These are phyloP conservation scores for Amanita molliuscula DNA, from an alignment of 768 basidiomycete genomes.

Conservation along the genomic window DNA sequence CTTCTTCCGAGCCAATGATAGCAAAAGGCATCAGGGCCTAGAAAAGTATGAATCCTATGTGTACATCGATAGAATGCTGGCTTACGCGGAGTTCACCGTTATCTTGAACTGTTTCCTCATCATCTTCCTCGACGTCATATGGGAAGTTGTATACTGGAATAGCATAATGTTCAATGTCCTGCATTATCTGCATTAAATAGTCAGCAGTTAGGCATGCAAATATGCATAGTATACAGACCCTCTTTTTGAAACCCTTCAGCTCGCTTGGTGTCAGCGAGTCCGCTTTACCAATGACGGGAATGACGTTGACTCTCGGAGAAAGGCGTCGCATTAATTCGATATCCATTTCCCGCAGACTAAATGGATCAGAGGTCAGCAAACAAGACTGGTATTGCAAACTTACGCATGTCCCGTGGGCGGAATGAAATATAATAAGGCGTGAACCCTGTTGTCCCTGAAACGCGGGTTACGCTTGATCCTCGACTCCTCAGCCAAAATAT, in stretches of 20 bases:
- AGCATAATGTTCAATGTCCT: conserved; percentile 97
- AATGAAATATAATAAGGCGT: conserved; percentile 96
- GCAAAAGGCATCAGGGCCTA: conserved; percentile 93
- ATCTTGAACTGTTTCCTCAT: conserved; percentile 96
- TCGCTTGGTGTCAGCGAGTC: conserved; percentile 92
- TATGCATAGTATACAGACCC: conserved; percentile 33
- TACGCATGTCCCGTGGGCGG: conserved; percentile 97
- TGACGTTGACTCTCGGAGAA: conserved; percentile 96
- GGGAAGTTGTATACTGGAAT: conserved; percentile 99
- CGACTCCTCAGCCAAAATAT: conserved; percentile 96
- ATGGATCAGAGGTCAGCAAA: conserved; percentile 4
- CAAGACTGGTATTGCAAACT: conserved; percentile 20
- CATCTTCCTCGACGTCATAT: conserved; percentile 98
- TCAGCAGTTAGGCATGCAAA: conserved; percentile 1
- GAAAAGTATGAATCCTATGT: conserved; percentile 2
- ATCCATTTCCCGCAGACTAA: conserved; percentile 90
- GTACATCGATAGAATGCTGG: conserved; percentile 6
- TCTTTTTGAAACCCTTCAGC: conserved; percentile 91
- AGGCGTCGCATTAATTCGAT: conserved; percentile 98
- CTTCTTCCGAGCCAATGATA: conserved; percentile 95
- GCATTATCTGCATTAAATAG: conserved; percentile 72
- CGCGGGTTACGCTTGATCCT: conserved; percentile 99
- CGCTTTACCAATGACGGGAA: conserved; percentile 95
- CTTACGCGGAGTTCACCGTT: conserved; percentile 89
- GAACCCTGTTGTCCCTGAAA: conserved; percentile 96